These are phyloP conservation scores for Colletotrichum tabaci DNA, from an alignment of 2,329 filamentous ascomycete species.

Conservation along the genomic window DNA sequence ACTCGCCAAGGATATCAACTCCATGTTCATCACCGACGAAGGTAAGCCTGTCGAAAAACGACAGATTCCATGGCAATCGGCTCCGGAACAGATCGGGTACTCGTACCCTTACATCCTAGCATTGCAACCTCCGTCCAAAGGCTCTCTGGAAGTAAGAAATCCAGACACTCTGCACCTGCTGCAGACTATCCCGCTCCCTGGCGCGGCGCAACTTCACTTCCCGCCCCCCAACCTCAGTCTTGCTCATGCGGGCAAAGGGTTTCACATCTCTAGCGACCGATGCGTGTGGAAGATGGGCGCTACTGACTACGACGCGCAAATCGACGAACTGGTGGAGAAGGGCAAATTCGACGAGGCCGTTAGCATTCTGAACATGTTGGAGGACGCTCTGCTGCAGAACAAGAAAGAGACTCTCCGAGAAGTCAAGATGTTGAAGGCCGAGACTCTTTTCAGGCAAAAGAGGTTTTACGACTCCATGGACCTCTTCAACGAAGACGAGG, in stretches of 20 bases:
- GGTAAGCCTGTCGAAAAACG: constrained; percentile 86
- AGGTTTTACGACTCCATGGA: constrained; percentile 91
- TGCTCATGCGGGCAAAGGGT: constrained; percentile 96
- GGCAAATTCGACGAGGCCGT: constrained; percentile 91
- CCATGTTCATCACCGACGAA: constrained; percentile 87
- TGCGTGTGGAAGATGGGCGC: constrained; percentile 97
- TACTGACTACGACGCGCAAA: constrained; percentile 90
- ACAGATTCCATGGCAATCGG: constrained; percentile 92
- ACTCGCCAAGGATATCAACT: constrained; percentile 98
- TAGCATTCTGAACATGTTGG: constrained; percentile 88
- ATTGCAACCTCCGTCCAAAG: constrained; percentile 86
- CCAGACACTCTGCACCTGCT: constrained; percentile 92
- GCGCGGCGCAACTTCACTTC: constrained; percentile 88
- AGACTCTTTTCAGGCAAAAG: constrained; percentile 83
- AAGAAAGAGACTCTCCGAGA: constrained; percentile 86
- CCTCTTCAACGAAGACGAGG: constrained; percentile 86
- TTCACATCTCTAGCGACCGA: constrained; percentile 92
- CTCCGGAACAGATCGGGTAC: constrained; percentile 93
- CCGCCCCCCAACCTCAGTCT: constrained; percentile 93
- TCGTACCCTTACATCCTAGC: constrained; percentile 96
- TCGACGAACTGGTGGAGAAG: constrained; percentile 83
- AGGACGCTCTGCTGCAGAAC: constrained; percentile 89
- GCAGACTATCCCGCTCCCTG: constrained; percentile 86
- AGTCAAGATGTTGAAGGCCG: constrained; percentile 93
- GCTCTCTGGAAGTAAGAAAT: constrained; percentile 90